Evolutionary conservation across 306 rosid genomes (phyloP).

Genomic region (Dicorynia guianensis): DNA sequence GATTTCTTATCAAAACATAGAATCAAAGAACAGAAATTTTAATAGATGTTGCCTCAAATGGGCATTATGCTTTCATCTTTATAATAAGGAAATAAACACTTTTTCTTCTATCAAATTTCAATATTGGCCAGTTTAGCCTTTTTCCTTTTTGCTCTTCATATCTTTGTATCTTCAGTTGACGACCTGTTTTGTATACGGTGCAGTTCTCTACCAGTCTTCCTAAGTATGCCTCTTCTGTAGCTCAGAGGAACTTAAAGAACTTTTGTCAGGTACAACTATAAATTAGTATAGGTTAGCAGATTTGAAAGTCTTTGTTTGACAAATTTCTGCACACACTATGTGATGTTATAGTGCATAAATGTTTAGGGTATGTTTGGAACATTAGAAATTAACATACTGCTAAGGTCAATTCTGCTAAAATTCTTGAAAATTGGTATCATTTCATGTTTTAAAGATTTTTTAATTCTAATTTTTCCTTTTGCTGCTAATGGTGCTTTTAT

Average conservation of each 20-base stretch:
- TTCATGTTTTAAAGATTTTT: not conserved
- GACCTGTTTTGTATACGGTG: conserved; percentile 36
- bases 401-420: not conserved
- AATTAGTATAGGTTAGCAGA: too few species aligned
- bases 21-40: not conserved
- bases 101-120: not conserved
- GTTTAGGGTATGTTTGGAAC: conserved; percentile 22
- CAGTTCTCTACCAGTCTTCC: conserved; percentile 85
- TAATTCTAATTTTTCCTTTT: not conserved
- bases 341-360: too few species aligned
- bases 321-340: too few species aligned
- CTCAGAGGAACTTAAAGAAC: conserved; percentile 81
- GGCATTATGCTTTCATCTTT: too few species aligned
- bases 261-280: conserved; percentile 65
- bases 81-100: not conserved
- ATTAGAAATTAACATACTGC: conserved; percentile 6
- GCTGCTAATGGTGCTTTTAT: not conserved
- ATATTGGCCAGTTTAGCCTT: conserved; percentile 1
- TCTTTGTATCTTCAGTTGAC: conserved; percentile 19
- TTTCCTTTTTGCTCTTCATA: conserved; percentile 1
- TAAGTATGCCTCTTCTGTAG: conserved; percentile 78
- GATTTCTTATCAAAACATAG: not conserved
- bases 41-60: not conserved
- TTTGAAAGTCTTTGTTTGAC: too few species aligned
- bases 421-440: not conserved